Percentiles rank a stretch among this genome's conserved stretches.
Evolutionary conservation across 805 yeast genomes (phyloP).

Genomic region (Sugiyamaella chiloensis): DNA sequence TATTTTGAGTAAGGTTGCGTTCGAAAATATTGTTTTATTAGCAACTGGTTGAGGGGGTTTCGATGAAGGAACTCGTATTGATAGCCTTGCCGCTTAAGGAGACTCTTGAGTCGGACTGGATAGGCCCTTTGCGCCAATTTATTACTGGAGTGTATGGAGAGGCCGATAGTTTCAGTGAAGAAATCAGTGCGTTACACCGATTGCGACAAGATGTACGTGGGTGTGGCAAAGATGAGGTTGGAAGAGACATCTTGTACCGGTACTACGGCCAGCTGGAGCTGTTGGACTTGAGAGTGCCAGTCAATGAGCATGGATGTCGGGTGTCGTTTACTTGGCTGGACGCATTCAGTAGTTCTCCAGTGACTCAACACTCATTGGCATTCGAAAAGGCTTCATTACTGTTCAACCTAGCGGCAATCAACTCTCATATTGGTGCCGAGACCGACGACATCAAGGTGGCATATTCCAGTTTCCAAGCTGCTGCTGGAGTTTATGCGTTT

Average conservation of each 20-base stretch:
- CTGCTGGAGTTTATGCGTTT: constrained; percentile 74
- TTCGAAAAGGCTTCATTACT: constrained; percentile 85
- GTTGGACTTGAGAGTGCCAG: constrained; percentile 72
- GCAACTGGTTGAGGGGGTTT: no score
- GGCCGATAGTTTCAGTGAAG: constrained; percentile 54
- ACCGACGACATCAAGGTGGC: constrained; percentile 53
- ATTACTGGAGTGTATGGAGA: constrained; percentile 62
- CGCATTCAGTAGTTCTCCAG: constrained; percentile 49
- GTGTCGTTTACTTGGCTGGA: constrained; percentile 76
- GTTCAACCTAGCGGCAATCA: constrained; percentile 69
- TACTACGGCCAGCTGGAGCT: constrained; percentile 83
- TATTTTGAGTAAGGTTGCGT: no score
- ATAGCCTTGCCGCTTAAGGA: constrained; percentile 38
- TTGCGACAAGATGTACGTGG: constrained; percentile 60
- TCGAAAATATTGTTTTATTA: no score
- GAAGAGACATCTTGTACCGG: constrained; percentile 55
- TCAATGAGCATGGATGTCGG: constrained; percentile 51
- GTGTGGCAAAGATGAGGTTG: constrained; percentile 40
- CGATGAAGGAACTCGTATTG: constrained; percentile 19
- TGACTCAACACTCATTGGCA: constrained; percentile 74
- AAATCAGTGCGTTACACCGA: constrained; percentile 51
- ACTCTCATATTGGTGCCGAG: constrained; percentile 45
- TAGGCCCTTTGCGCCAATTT: constrained; percentile 54
- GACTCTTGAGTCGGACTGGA: constrained; percentile 66
- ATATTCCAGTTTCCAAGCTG: constrained; percentile 59